These are phyloP conservation scores for Luvunga scandens DNA, from an alignment of 345 rosid genomes.

Conservation along the genomic window DNA sequence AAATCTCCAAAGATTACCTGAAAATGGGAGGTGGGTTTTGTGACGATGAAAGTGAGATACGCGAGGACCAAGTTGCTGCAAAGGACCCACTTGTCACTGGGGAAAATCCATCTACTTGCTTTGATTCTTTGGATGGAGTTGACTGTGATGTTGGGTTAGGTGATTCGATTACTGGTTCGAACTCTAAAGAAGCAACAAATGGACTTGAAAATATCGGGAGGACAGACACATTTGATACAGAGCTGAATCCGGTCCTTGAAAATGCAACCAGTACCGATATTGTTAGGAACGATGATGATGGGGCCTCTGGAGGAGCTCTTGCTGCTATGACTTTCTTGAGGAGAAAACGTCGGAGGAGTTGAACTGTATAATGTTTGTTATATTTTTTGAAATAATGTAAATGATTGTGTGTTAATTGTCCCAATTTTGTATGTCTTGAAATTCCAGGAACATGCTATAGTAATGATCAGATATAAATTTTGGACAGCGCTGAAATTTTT, in stretches of 20 bases:
- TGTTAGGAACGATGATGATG: conserved; percentile 8
- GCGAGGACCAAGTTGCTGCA: conserved; percentile 25
- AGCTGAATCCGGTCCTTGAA: conserved; percentile 11
- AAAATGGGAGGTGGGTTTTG: conserved; percentile 75
- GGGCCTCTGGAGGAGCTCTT: conserved; percentile 26
- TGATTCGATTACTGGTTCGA: conserved; percentile 10
- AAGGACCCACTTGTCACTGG: background rate
- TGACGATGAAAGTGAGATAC: conserved; percentile 42
- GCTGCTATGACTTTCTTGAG: conserved; percentile 54
- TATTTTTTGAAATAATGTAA: background rate
- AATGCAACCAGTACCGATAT: conserved; percentile 13
- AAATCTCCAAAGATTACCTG: conserved; percentile 39
- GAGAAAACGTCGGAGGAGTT: conserved; percentile 51
- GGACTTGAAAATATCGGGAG: conserved; percentile 7
- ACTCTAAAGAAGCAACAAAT: conserved; percentile 7
- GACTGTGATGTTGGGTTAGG: conserved; percentile 9
- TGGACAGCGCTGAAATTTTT: background rate
- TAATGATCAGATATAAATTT: background rate
- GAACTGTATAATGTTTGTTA: conserved; percentile 1
- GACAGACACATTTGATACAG: background rate
- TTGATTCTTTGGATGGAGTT: conserved; percentile 13
- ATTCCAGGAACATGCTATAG: background rate
- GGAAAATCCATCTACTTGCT: conserved; percentile 9
- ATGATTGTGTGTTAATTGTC: background rate
- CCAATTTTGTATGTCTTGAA: background rate